Percentiles rank a stretch among this genome's conserved stretches.
Evolutionary conservation across 2,329 filamentous ascomycete genomes (phyloP).

Genomic region (Daldinia eschscholtzii): DNA sequence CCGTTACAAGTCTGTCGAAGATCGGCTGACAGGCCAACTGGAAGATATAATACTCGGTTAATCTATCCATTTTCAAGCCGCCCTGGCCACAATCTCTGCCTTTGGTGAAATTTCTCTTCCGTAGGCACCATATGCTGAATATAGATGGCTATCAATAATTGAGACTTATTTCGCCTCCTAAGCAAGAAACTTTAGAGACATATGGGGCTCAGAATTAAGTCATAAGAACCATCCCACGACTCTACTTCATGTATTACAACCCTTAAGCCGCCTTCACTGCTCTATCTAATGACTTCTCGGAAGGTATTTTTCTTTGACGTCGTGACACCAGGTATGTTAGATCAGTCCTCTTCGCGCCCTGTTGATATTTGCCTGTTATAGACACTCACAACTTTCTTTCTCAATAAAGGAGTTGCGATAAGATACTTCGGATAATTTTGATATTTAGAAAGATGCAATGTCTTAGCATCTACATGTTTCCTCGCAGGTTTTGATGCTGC

Average conservation of each 20-base stretch:
- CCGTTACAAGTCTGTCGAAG: slow-evolving; percentile 44
- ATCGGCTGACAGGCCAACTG: slow-evolving; percentile 46
- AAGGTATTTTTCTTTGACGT: not conserved
- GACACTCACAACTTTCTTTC: not conserved
- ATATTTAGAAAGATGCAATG: not conserved
- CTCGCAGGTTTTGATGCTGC: not conserved
- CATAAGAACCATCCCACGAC: not conserved
- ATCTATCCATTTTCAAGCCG: slow-evolving; percentile 2
- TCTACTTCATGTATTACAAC: not conserved
- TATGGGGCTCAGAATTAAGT: not conserved
- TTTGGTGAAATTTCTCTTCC: not conserved
- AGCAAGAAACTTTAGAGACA: not conserved
- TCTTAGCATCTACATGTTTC: not conserved
- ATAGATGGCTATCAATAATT: not conserved
- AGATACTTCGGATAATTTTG: not conserved
- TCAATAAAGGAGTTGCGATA: not conserved
- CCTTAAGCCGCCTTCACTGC: too few species aligned
- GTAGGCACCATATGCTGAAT: not conserved
- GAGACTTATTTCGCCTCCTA: not conserved
- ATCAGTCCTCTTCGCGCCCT: not conserved
- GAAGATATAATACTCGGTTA: slow-evolving; percentile 51
- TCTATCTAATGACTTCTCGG: not conserved
- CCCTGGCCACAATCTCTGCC: not conserved
- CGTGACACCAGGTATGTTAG: not conserved
- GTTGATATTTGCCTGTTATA: not conserved